These are phyloP conservation scores for Diaporthe caulivora DNA, from an alignment of 2,329 filamentous ascomycete genomes.

Conservation along the genomic window DNA sequence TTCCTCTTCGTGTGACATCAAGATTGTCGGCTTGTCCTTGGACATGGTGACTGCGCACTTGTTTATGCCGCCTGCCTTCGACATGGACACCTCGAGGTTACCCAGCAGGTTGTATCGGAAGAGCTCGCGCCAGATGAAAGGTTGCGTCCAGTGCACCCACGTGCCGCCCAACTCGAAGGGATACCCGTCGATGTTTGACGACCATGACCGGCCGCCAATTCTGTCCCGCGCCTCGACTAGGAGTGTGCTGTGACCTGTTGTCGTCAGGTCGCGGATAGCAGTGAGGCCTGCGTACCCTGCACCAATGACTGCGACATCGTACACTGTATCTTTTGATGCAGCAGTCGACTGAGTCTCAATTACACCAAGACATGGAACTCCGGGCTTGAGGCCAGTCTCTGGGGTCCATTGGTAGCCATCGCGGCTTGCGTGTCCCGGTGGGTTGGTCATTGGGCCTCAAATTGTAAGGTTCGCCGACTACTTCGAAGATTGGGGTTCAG, in stretches of 20 bases:
- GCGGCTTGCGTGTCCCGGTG: conserved; percentile 33
- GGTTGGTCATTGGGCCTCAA: conserved; percentile 30
- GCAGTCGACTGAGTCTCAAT: conserved; percentile 29
- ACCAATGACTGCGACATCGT: conserved; percentile 48
- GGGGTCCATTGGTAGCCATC: conserved; percentile 42
- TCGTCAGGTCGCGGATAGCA: conserved; percentile 46
- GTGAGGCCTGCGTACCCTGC: conserved; percentile 49
- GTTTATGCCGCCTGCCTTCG: conserved; percentile 52
- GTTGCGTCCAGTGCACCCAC: conserved; percentile 60
- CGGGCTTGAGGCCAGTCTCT: conserved; percentile 36
- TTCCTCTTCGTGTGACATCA: conserved; percentile 58
- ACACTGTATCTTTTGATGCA: conserved; percentile 16
- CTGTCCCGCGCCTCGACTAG: conserved; percentile 61
- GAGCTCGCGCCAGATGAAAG: conserved; percentile 59
- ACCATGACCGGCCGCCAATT: conserved; percentile 62
- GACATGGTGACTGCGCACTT: conserved; percentile 52
- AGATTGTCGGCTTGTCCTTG: conserved; percentile 19
- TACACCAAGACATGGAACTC: conserved; percentile 37
- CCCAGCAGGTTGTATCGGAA: conserved; percentile 58
- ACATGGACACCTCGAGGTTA: conserved; percentile 54
- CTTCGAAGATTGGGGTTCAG: neutral
- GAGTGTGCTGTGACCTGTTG: conserved; percentile 51
- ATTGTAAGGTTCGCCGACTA: neutral
- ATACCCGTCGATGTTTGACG: conserved; percentile 56
- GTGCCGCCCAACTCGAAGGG: conserved; percentile 63